phyloP scores from a whole-genome alignment of 345 rosid genomes.

The Turritis glabra region DNA sequence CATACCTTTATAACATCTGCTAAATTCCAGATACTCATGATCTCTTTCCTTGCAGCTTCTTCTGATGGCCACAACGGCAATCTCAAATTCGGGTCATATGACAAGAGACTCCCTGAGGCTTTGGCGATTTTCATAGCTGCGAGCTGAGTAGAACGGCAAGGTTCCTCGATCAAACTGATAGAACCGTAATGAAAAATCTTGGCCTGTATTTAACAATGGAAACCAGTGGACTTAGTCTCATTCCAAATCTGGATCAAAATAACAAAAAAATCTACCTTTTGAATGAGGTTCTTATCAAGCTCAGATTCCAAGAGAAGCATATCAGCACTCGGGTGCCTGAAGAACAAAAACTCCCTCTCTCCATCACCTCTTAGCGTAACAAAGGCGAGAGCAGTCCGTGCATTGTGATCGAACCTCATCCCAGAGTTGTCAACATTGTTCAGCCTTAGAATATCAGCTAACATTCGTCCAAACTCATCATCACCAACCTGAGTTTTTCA shows the following conservation, averaged over 20 bases:
- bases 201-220: conserved; percentile 55
- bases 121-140: conserved; percentile 88
- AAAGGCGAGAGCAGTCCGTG: conserved; percentile 93
- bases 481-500: conserved; percentile 56
- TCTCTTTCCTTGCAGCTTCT: conserved; percentile 78
- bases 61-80: conserved; percentile 89
- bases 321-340: conserved; percentile 98
- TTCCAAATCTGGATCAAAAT: background rate
- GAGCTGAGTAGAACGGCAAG: conserved; percentile 90
- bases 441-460: conserved; percentile 71
- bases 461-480: conserved; percentile 95
- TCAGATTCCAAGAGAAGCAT: conserved; percentile 92
- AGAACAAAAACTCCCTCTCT: conserved; percentile 96
- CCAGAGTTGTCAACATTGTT: conserved; percentile 84
- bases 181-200: conserved; percentile 94
- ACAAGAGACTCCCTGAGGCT: conserved; percentile 72
- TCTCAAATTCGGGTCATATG: conserved; percentile 95
- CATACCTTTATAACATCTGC: conserved; percentile 92
- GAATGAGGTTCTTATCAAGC: conserved; percentile 64
- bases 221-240: background rate
- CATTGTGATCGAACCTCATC: conserved; percentile 69
- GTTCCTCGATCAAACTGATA: conserved; percentile 92
- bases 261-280: conserved; percentile 49
- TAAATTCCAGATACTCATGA: conserved; percentile 85
- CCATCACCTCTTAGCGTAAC: conserved; percentile 91